phyloP scores from a whole-genome alignment of 495 filamentous ascomycete species.

The Entonaema liquescens region DNA sequence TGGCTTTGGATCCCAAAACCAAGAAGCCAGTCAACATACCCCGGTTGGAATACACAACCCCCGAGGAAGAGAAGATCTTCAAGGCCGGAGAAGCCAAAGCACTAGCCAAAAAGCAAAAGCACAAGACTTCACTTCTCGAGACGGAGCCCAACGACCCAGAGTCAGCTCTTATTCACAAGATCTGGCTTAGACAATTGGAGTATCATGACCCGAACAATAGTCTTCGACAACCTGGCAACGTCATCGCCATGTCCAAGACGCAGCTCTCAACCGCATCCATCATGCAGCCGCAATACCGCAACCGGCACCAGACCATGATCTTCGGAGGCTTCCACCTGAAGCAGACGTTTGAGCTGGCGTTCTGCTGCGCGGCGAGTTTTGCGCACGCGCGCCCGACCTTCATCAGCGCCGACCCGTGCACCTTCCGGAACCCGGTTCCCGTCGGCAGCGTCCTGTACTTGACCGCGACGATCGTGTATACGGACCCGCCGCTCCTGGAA shows the following conservation, averaged over 20 bases:
- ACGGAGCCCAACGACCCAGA: conserved; percentile 80
- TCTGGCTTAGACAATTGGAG: conserved; percentile 77
- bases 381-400: conserved; percentile 80
- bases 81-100: conserved; percentile 76
- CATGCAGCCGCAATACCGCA: conserved; percentile 89
- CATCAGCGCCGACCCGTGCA: conserved; percentile 79
- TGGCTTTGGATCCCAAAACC: conserved; percentile 75
- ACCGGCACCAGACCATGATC: conserved; percentile 89
- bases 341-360: conserved; percentile 86
- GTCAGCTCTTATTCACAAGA: conserved; percentile 78
- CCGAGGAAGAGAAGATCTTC: conserved; percentile 76
- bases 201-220: conserved; percentile 71
- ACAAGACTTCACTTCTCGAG: conserved; percentile 70
- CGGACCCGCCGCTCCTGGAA: conserved; percentile 67
- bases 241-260: conserved; percentile 73
- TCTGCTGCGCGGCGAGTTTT: conserved; percentile 83
- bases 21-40: conserved; percentile 66
- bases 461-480: conserved; percentile 79
- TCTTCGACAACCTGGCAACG: conserved; percentile 67
- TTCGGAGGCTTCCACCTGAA: conserved; percentile 88
- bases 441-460: conserved; percentile 85
- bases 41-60: conserved; percentile 69
- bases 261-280: conserved; percentile 75
- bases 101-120: conserved; percentile 72
- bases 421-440: conserved; percentile 85